Base-by-base conservation (phyloP, 1,284 basidiomycete species). In the Tremellales sp. region DNA sequence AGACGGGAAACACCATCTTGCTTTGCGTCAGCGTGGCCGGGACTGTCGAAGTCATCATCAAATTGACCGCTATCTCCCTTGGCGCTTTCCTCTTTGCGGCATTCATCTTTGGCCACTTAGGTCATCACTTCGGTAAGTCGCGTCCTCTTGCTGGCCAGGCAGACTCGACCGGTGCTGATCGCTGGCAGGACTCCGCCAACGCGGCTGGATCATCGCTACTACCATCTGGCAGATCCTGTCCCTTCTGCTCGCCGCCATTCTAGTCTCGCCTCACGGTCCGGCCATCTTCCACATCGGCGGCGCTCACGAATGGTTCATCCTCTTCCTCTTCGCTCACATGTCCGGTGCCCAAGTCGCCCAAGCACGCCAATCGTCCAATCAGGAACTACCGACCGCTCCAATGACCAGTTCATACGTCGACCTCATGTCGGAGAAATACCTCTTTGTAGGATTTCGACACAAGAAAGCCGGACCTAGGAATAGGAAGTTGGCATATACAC, bases 1-100 rank as follows among this genome's bases (percentile, higher is more conserved):
- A 70, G 52, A 68, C 68, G 3, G 68, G 73, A 27, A 75, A 75
- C 54, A 70, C 67, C 15, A 72, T 75, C 53, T 60, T 75, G 15
- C 61, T 75, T n/a, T 70, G 68, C 13, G 62, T 73, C 35, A 57
- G 64, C 0, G 60, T 64, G 0, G 62, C 72, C 0, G 62, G 65
- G 7, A 57, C 61, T 1, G 48, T 53, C 4, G 46, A 55, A n/a
- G 47, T 59, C 44, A 46, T 57, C 5, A 57, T 71, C 8, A 40
- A 59, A 0, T 50, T 69, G 26, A 70, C 69, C 19, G 66, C 62
- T 19, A 54, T 69, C 8, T 64, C 61, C 2, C 61, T 74, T 7
- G 68, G 56, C 12, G 57, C 55, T 7, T 75, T 71, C 48, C 50
- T 75, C 19, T 22, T 51, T 15, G 58, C 54, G 11, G 65, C 68